Conservation (phyloP, 1,284 basidiomycete genomes). For the Mrakiaceae sp. region DNA sequence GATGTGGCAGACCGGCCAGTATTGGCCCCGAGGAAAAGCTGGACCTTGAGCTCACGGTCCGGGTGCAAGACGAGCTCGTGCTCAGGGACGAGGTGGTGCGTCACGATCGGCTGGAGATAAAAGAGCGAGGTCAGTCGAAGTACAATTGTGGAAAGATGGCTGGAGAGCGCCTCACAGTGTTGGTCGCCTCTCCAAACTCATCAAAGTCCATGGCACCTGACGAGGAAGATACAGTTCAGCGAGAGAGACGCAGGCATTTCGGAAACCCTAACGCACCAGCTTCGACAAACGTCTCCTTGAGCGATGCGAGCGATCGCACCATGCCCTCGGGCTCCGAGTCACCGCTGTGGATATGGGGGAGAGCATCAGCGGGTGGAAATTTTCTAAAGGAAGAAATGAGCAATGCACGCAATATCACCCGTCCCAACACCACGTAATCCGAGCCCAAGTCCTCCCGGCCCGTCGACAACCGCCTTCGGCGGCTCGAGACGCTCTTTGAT, state of each 20-base stretch:
- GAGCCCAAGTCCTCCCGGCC: constrained; percentile 13
- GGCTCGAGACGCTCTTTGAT: not conserved
- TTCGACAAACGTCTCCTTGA: not conserved
- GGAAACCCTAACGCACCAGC: not conserved
- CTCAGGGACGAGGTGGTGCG: constrained; percentile 11
- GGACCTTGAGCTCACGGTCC: constrained; percentile 13
- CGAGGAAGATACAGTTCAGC: not conserved
- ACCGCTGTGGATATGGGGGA: not conserved
- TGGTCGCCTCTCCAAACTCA: constrained; percentile 8
- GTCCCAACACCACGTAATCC: constrained; percentile 16
- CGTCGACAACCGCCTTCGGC: constrained; percentile 6
- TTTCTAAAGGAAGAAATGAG: not conserved
- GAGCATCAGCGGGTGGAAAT: not conserved
- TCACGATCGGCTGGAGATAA: constrained; percentile 1
- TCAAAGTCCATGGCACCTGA: constrained; percentile 2
- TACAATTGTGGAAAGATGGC: not conserved
- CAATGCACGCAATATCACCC: constrained; percentile 8
- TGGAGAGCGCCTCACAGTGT: not conserved
- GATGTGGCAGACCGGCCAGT: not conserved
- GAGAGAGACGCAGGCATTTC: not conserved
- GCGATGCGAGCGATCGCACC: constrained; percentile 2
- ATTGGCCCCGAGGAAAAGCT: constrained; percentile 8
- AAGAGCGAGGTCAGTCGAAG: not conserved
- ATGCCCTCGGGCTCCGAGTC: not conserved
- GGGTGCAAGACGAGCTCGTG: constrained; percentile 2